phyloP scores from a whole-genome alignment of 2,329 filamentous ascomycete species.

The Paecilomyces fulvus region DNA sequence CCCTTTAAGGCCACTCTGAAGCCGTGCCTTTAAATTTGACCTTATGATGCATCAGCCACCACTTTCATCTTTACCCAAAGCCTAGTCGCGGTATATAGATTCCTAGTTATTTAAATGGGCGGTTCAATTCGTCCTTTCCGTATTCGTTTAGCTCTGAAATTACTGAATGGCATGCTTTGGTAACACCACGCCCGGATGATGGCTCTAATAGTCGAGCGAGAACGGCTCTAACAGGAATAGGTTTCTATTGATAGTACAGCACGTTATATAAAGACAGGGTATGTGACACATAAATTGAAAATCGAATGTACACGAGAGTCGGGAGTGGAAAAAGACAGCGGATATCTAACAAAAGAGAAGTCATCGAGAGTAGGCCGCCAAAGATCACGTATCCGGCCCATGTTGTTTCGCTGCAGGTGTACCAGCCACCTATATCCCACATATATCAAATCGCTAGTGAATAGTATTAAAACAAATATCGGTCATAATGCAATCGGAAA shows the following conservation, averaged over 20 bases:
- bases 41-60: no score
- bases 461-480: not conserved
- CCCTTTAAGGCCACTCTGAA: no score
- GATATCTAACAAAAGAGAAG: constrained; percentile 3
- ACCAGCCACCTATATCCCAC: not conserved
- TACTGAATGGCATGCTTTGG: no score
- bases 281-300: not conserved
- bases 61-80: no score
- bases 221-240: not conserved
- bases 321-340: not conserved
- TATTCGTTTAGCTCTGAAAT: no score
- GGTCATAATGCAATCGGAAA: not conserved
- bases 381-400: not conserved
- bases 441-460: not conserved
- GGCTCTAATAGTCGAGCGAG: not conserved
- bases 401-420: not conserved
- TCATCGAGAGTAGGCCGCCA: not conserved
- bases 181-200: no score
- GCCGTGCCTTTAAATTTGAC: no score
- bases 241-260: not conserved
- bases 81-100: no score
- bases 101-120: no score
- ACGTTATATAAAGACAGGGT: constrained; percentile 1
- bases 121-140: no score
- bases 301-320: not conserved